Base-by-base conservation (phyloP, 2,329 filamentous ascomycete species). In the Colletotrichum lini region DNA sequence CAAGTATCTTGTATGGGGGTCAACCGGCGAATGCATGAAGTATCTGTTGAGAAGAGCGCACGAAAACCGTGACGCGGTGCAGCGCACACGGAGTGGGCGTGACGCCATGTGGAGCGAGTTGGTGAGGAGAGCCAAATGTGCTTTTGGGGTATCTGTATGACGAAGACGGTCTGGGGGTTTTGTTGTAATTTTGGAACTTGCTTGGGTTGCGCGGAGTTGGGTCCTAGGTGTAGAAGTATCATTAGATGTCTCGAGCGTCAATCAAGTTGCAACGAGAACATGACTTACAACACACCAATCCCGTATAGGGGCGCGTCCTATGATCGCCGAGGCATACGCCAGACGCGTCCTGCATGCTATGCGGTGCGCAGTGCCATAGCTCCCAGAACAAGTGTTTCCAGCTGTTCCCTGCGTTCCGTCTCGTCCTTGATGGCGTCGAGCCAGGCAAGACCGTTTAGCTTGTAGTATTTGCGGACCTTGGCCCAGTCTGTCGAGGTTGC, bases 391-490 rank as follows among this genome's bases (percentile, higher is more conserved):
- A 93, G 85, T 64, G 88, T 85, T 78, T 97, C 94, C 53, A 93
- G 84, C 76, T 93, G 88, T 69, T 79, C 84, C 67, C 80, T 83
- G 76, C 83, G 86, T 73, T 81, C 77, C 23, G 76, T 74, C 30
- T 84, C 80, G 65, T 87, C 83, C 72, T 81, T 81, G 10, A 85
- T 80, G 21, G 80, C 80, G 54, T 87, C 83, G 2, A 90, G 76
- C 74, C 85, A 87, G 57, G 84, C 81, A n/a, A 89, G 79, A 9
- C 87, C 85, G 73, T 93, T 93, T 40, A 98, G 82, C 80, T 97
- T 97, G 82, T 98, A 98, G 73, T 94, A 91, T 82, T 97, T 98
- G 78, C 89, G 90, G 42, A 98, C 88, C 77, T 91, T 92, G 26
- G 84, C 79, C 76, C 92, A 80, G 78, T 97, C 94, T 2, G 91